A percentile compares a stretch with the other conserved stretches of the same genome.
Conservation (phyloP, 371 early-diverging fungal species). For the Lichtheimia corymbifera region DNA sequence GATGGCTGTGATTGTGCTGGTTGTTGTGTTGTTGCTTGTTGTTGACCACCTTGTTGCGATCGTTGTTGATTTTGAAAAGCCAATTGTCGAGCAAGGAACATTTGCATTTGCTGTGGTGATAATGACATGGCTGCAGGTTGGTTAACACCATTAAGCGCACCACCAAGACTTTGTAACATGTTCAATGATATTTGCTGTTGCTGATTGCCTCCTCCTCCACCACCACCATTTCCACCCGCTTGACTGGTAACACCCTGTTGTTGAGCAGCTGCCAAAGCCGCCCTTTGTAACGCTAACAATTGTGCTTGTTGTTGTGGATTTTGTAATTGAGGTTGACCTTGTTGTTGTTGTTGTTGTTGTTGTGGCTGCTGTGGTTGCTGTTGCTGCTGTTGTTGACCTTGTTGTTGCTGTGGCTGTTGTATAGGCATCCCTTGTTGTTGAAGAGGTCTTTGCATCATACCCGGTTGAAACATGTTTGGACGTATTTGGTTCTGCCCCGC, state of each 20-base stretch:
- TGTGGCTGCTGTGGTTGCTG: constrained; percentile 12
- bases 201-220: constrained; percentile 11
- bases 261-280: constrained; percentile 24
- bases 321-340: constrained; percentile 3
- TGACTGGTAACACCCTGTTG: constrained; percentile 16
- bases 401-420: constrained; percentile 11
- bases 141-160: constrained; percentile 11
- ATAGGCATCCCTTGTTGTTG: constrained; percentile 14
- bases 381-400: constrained; percentile 14
- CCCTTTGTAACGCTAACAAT: constrained; percentile 30
- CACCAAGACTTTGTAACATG: constrained; percentile 26
- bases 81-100: constrained; percentile 29
- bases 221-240: not conserved
- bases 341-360: constrained; percentile 8
- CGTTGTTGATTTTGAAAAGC: constrained; percentile 33
- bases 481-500: constrained; percentile 29
- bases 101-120: constrained; percentile 39
- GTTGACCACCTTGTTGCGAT: constrained; percentile 11
- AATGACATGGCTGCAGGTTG: constrained; percentile 22
- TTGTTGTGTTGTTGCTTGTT: constrained; percentile 18
- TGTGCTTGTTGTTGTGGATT: constrained; percentile 14
- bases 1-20: constrained; percentile 20
- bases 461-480: constrained; percentile 33
- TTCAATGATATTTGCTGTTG: constrained; percentile 31
- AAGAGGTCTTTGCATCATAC: constrained; percentile 29